Percentiles rank a stretch among this genome's conserved stretches.
Conservation (phyloP, 352 stramenopile genomes). For the Phytophthora cajani region DNA sequence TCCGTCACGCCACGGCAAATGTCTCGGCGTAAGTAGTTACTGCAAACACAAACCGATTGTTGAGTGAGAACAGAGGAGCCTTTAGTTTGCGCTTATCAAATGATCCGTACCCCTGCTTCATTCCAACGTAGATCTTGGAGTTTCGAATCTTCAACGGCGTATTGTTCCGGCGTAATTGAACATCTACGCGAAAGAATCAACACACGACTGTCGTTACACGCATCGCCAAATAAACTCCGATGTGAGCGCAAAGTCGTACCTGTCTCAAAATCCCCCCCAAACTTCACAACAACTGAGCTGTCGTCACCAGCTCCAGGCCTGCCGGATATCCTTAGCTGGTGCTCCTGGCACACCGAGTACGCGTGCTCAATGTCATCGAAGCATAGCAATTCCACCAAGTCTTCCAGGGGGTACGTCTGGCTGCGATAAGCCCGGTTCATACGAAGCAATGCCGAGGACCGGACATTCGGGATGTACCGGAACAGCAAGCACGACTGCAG, state of each 20-base stretch:
- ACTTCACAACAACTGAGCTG: slow-evolving; percentile 64
- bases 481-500: slow-evolving; percentile 87
- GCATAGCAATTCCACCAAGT: slow-evolving; percentile 73
- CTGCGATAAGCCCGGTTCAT: slow-evolving; percentile 85
- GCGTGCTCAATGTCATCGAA: slow-evolving; percentile 87
- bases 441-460: slow-evolving; percentile 71
- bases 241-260: slow-evolving; percentile 37
- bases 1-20: slow-evolving; percentile 86
- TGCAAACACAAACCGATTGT: slow-evolving; percentile 22
- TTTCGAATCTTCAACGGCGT: slow-evolving; percentile 58
- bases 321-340: slow-evolving; percentile 66
- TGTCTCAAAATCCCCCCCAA: slow-evolving; percentile 81
- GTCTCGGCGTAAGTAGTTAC: slow-evolving; percentile 70
- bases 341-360: slow-evolving; percentile 63
- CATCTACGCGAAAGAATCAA: slow-evolving; percentile 43
- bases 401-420: slow-evolving; percentile 68
- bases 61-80: slow-evolving; percentile 3
- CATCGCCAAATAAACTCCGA: background rate
- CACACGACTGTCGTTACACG: slow-evolving; percentile 3
- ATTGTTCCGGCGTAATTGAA: slow-evolving; percentile 73
- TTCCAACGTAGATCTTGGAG: slow-evolving; percentile 75
- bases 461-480: slow-evolving; percentile 79
- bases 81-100: background rate
- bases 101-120: slow-evolving; percentile 79
- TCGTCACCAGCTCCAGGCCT: slow-evolving; percentile 51